Base-by-base conservation (phyloP, 2,329 filamentous ascomycete species). In the Colletotrichum musae region DNA sequence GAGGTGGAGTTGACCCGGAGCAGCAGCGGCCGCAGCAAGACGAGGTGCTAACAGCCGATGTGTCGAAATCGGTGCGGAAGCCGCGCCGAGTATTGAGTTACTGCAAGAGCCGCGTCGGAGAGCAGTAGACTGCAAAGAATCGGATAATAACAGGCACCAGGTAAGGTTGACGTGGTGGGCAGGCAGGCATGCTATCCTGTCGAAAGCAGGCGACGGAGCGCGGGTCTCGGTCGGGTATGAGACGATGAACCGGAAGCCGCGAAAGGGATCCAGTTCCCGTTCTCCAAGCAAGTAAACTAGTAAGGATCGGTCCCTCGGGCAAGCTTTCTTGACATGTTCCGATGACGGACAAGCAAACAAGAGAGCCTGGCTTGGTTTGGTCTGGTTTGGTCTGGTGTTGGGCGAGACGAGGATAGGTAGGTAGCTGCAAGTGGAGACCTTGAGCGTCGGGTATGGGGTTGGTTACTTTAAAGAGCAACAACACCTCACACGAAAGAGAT, bases 401-500 rank as follows among this genome's bases (percentile, higher is more conserved):
- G 41, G 41, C 56, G 56, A 65, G 56, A 65, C 54, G 66, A 66
- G 61, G 56, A 60, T 60, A 56, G 54, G 32, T 36, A 36, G 32
- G 32, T 36, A 36, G 32, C 54, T 47, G 61, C 61, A 69, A 59
- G 66, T 69, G 66, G 66, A 39, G 61, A 60, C 61, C 41, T 59
- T 69, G 66, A 39, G 61, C 62, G 52, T 60, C 59, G 66, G 66
- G 18, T 69, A 66, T 56, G 66, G 66, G 61, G 54, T 64, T 36
- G 41, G 62, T 66, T 65, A 60, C 66, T 66, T 69, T 69, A 69
- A 69, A 60, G 66, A 60, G 62, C 62, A 66, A 66, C 36, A 54
- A 51, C 45, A 47, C 56, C 24, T 60, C 47, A 59, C 66, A 45
- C 43, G 41, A 69, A 16, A 56, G 39, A 60, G 59, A 56, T 60